These are phyloP conservation scores for Russula sp. DNA, from an alignment of 768 basidiomycete species.

Conservation along the genomic window DNA sequence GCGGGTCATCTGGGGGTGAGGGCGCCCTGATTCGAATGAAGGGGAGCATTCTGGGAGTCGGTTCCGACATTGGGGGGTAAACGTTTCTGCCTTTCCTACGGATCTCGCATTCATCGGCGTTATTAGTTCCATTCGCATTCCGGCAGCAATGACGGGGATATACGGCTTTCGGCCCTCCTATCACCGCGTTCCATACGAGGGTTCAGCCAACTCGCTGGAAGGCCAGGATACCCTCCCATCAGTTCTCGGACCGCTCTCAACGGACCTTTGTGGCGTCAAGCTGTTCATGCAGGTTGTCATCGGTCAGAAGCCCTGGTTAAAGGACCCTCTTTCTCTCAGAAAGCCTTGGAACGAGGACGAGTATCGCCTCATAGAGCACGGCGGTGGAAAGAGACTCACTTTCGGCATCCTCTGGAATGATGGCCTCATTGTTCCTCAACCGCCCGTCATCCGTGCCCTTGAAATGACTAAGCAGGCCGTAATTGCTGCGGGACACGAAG, in stretches of 20 bases:
- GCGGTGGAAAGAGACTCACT: slow-evolving; percentile 42
- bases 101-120: slow-evolving; percentile 2
- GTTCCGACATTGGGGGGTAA: slow-evolving; percentile 79
- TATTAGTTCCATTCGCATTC: slow-evolving; percentile 68
- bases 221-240: slow-evolving; percentile 71
- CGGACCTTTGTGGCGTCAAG: slow-evolving; percentile 58
- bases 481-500: slow-evolving; percentile 50
- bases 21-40: slow-evolving; percentile 65
- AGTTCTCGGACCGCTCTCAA: slow-evolving; percentile 70
- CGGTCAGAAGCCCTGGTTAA: slow-evolving; percentile 58
- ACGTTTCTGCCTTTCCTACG: slow-evolving; percentile 15
- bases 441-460: slow-evolving; percentile 54
- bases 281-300: slow-evolving; percentile 64
- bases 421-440: slow-evolving; percentile 47
- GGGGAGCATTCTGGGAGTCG: slow-evolving; percentile 58
- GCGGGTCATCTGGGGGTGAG: slow-evolving; percentile 87
- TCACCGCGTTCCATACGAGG: slow-evolving; percentile 67
- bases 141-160: slow-evolving; percentile 61
- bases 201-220: slow-evolving; percentile 59
- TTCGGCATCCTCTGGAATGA: slow-evolving; percentile 44
- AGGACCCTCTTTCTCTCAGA: slow-evolving; percentile 56
- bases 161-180: slow-evolving; percentile 73
- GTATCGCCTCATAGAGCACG: slow-evolving; percentile 59
- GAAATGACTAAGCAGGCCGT: slow-evolving; percentile 45
- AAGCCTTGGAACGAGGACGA: slow-evolving; percentile 61